Evolutionary conservation across 352 stramenopile genomes (phyloP), one percentile per base, ranked within the genome.

Genomic region (Pythium dissimile): DNA sequence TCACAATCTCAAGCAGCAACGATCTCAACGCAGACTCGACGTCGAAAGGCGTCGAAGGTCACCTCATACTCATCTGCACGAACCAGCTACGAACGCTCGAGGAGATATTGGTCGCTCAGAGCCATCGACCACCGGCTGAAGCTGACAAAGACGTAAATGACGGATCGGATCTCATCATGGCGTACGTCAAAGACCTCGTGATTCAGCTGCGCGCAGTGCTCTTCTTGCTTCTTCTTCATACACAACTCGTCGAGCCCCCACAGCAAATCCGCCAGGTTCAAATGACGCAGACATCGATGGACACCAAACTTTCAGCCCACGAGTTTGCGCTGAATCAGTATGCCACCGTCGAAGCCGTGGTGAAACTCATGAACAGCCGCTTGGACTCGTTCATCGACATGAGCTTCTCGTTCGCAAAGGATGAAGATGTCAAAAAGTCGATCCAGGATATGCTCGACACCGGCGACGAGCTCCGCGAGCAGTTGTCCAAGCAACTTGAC

Each of bases 351-450:
- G 57, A 75, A 18, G 77, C 78, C 10, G 54, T 81, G 15, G 78
- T 88, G 11, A 89, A 89, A 55, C 59, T 85, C 35, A 85, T 89
- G 73, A 80, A 73, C 44, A 63, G 63, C 11, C 70, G 76, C 2
- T 53, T 91, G 1, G 76, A 91, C 47, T 69, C 67, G 18, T 86
- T 91, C 61, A 60, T 88, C 44, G 80, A 89, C 20, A 47, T 86
- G 20, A 86, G 71, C 7, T 77, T 86, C 21, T 65, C 69, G 5
- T 89, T 88, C 28, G 77, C 81, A 6, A 88, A 87, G 50, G 81
- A 91, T 38, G 79, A 79, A 1, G 81, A 89, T 41, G 73, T 91
- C 26, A 86, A 91, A 42, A 84, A 82, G 8, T 81, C 73, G 30
- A 84, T 91, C 15, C 62, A 89, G 47, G 80, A 87, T 11, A 67